Base-by-base conservation (phyloP, 2,329 filamentous ascomycete genomes). In the Talaromyces marneffei region DNA sequence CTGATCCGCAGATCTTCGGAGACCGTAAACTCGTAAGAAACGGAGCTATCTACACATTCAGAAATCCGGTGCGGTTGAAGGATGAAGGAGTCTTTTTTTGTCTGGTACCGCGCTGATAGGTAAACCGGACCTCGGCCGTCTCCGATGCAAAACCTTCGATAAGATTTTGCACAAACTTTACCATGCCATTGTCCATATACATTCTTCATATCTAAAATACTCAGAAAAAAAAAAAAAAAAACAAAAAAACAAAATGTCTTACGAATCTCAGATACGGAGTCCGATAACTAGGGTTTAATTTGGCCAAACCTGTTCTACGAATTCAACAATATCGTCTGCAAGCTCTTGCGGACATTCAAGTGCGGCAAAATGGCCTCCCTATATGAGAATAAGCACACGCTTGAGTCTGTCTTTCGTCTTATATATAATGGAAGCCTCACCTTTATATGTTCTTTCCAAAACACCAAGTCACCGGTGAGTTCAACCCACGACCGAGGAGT, bases 311-410 rank as follows among this genome's bases (percentile, higher is more conserved):
- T 73, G 67, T 9, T 67, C 59, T 10, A 74, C 65, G 63, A 75
- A 76, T 2, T 66, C 66, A 62, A 74, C 74, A 44, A 81, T 67
- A 57, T 79, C 78, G 10, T 73, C 74, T 63, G 80, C 77, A 50
- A 83, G 65, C 1, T 75, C 68, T 62, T 73, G 66, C 0, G 76
- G 76, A 23, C 77, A 75, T 42, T 80, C 78, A 9, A 77, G 68
- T 0, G 75, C 71, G 1, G 83, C 81, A 66, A 84, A 85, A 70
- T 85, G 83, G 0, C 83, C 83, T 16, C 83, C 83, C 66, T 74
- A 48, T 27, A 48, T 7, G 7, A 27, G 42, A 14, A 23, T 33
- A 39, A 16, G 6, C 53, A 40, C 20, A 12, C 25, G 27, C 35
- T 23, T 33, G 29, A 57, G 48, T 23, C 10, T 10, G 10, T 23